phyloP scores from a whole-genome alignment of 805 yeast genomes.

The Wickerhamiella azymoides region DNA sequence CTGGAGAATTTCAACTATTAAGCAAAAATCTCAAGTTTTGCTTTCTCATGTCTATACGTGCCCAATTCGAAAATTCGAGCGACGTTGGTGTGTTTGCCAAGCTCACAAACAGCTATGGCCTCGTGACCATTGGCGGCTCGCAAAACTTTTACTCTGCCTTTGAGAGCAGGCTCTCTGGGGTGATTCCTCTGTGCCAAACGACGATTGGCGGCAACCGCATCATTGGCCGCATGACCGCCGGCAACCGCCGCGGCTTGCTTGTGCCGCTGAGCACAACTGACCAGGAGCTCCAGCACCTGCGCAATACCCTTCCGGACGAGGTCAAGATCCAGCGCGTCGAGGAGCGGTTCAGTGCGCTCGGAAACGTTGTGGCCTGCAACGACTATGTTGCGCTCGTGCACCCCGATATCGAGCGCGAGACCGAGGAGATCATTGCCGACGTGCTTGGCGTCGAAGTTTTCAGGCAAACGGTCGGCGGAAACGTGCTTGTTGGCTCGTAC shows the following conservation, averaged over 20 bases:
- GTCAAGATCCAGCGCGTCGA: conserved; percentile 96
- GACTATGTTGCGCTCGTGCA: conserved; percentile 98
- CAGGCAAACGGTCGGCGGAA: conserved; percentile 97
- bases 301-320: conserved; percentile 90
- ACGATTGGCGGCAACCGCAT: conserved; percentile 98
- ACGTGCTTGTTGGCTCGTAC: conserved; percentile 93
- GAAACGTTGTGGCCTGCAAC: conserved; percentile 96
- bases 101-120: conserved; percentile 88
- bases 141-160: conserved; percentile 74
- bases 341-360: conserved; percentile 91
- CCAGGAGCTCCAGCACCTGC: conserved; percentile 92
- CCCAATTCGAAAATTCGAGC: conserved; percentile 23
- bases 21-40: neutral
- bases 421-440: conserved; percentile 96
- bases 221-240: conserved; percentile 96
- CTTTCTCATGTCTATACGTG: conserved; percentile 19
- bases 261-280: conserved; percentile 98
- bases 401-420: conserved; percentile 98
- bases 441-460: conserved; percentile 97
- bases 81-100: conserved; percentile 32
- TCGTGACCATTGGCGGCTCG: conserved; percentile 95
- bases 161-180: conserved; percentile 95
- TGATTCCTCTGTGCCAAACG: conserved; percentile 90
- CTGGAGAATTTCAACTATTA: no score
- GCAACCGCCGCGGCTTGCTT: conserved; percentile 90